Conservation (phyloP, 139 green algal species). For the Chlorella sp. region DNA sequence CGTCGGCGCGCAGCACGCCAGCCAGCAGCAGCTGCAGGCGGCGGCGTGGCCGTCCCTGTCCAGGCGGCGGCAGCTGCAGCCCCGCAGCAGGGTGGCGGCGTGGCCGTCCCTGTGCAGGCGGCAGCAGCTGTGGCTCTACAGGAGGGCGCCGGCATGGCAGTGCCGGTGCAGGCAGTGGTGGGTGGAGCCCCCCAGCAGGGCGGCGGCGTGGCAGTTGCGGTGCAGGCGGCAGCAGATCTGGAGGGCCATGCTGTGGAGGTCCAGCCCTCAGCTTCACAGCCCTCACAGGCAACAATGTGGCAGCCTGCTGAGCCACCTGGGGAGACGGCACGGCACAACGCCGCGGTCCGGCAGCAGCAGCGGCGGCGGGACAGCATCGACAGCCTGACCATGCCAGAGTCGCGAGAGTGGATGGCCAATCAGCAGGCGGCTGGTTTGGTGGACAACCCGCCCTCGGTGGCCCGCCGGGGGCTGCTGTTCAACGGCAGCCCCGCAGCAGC, state of each 20-base stretch:
- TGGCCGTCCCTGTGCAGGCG: too few species aligned
- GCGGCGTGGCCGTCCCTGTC: too few species aligned
- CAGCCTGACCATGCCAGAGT: neutral
- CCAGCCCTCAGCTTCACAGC: neutral
- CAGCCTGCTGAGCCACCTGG: neutral
- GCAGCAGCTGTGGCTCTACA: too few species aligned
- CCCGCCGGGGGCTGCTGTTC: neutral
- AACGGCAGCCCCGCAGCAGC: neutral
- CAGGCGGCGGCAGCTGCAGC: too few species aligned
- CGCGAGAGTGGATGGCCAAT: neutral
- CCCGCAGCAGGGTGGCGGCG: too few species aligned
- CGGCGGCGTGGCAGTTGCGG: too few species aligned
- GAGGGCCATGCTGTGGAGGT: neutral
- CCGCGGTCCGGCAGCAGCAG: neutral
- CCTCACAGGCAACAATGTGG: neutral
- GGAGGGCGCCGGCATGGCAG: neutral
- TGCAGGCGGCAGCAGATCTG: too few species aligned
- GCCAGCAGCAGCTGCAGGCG: too few species aligned
- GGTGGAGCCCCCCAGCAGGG: neutral
- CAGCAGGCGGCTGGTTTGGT: neutral
- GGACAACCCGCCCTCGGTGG: neutral
- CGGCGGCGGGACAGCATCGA: slow-evolving; percentile 9
- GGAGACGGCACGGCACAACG: neutral
- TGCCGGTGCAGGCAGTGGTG: neutral
- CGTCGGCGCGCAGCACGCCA: too few species aligned